Evolutionary conservation across 192 early-diverging fungal species (phyloP).

Genomic region (Dispira parvispora): DNA sequence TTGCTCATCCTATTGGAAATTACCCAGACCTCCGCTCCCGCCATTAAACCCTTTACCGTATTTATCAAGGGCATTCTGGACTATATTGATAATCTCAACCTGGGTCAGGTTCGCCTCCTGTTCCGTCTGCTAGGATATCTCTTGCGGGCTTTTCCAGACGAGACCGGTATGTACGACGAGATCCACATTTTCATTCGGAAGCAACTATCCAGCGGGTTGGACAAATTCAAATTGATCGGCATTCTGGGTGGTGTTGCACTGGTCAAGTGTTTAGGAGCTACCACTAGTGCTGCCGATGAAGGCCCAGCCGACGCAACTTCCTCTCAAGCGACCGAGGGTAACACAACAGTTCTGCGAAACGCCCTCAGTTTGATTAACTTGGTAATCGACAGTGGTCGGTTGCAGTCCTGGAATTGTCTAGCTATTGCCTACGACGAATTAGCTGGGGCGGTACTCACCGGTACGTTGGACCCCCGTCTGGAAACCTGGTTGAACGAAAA

Average conservation of each 20-base stretch:
- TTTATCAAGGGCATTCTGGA: slow-evolving; percentile 59
- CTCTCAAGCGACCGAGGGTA: slow-evolving; percentile 15
- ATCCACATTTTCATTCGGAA: slow-evolving; percentile 57
- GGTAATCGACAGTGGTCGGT: slow-evolving; percentile 25
- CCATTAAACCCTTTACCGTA: slow-evolving; percentile 38
- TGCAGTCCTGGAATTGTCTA: slow-evolving; percentile 39
- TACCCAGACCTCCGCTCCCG: slow-evolving; percentile 24
- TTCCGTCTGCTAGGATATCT: slow-evolving; percentile 50
- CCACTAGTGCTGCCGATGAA: neutral
- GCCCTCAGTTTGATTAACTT: slow-evolving; percentile 39
- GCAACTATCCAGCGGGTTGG: slow-evolving; percentile 49
- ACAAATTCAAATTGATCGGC: slow-evolving; percentile 50
- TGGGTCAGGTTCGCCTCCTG: slow-evolving; percentile 43
- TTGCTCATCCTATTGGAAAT: slow-evolving; percentile 35
- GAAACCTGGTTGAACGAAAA: slow-evolving; percentile 52
- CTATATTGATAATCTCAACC: slow-evolving; percentile 46
- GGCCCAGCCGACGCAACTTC: slow-evolving; percentile 16
- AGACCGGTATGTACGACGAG: slow-evolving; percentile 42
- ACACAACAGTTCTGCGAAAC: slow-evolving; percentile 26
- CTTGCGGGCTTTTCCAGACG: slow-evolving; percentile 20
- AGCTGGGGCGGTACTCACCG: slow-evolving; percentile 37
- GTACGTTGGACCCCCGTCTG: slow-evolving; percentile 32
- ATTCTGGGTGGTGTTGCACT: slow-evolving; percentile 51
- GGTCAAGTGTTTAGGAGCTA: slow-evolving; percentile 34
- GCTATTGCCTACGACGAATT: slow-evolving; percentile 58